Percentiles rank a stretch among this genome's conserved stretches.
These are phyloP conservation scores for Lipomyces spencermartinsiae DNA, from an alignment of 805 yeast genomes.

Conservation along the genomic window DNA sequence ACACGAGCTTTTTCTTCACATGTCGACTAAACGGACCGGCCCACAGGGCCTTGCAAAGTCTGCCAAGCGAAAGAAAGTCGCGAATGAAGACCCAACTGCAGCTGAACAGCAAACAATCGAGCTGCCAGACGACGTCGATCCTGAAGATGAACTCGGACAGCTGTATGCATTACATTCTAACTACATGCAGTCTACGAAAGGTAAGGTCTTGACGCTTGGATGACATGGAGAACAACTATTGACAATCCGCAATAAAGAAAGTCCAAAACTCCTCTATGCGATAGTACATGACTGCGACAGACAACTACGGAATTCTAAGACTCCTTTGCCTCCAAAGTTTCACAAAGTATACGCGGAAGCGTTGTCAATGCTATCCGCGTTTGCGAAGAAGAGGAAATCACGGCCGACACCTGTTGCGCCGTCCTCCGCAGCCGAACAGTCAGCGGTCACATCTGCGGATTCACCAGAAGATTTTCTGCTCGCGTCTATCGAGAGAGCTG, in stretches of 20 bases:
- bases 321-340: conserved; percentile 52
- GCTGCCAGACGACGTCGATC: conserved; percentile 70
- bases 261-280: conserved; percentile 58
- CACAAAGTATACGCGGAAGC: conserved; percentile 78
- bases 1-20: conserved; percentile 10
- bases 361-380: conserved; percentile 45
- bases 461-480: conserved; percentile 63
- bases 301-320: conserved; percentile 52
- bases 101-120: conserved; percentile 61
- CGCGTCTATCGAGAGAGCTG: conserved; percentile 74
- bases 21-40: conserved; percentile 35
- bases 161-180: conserved; percentile 74
- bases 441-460: conserved; percentile 39
- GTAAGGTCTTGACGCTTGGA: conserved; percentile 40
- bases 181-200: conserved; percentile 61
- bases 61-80: conserved; percentile 32
- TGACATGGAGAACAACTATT: not conserved
- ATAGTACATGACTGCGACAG: conserved; percentile 92
- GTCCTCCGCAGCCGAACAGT: conserved; percentile 34
- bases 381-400: conserved; percentile 38
- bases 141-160: conserved; percentile 81
- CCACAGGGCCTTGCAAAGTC: conserved; percentile 34
- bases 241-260: conserved; percentile 12
- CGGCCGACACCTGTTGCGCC: conserved; percentile 19
- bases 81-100: conserved; percentile 18